Conservation (phyloP, 2,329 filamentous ascomycete species). For the Acrocalymma vagum region DNA sequence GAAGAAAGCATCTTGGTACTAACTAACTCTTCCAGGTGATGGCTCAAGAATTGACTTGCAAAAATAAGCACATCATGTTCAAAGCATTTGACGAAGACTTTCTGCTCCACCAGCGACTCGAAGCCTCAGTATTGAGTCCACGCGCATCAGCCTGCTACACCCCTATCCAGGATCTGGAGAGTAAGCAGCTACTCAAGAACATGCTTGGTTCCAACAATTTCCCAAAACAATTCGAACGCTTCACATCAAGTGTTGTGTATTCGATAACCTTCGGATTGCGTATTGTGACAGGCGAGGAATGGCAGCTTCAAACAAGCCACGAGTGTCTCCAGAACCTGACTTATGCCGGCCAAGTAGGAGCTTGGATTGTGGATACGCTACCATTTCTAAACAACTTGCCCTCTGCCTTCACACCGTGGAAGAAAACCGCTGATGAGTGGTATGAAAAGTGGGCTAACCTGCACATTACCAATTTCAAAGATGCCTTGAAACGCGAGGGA, state of each 20-base stretch:
- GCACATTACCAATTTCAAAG: constrained; percentile 24
- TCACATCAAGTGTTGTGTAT: constrained; percentile 50
- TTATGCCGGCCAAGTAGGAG: constrained; percentile 37
- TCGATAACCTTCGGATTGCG: constrained; percentile 49
- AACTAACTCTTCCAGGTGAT: constrained; percentile 37
- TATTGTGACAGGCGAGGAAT: constrained; percentile 30
- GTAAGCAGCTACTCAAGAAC: constrained; percentile 51
- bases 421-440: constrained; percentile 24
- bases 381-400: constrained; percentile 55
- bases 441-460: constrained; percentile 19
- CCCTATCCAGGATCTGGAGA: constrained; percentile 54
- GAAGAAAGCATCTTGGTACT: background rate
- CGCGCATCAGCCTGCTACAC: constrained; percentile 41
- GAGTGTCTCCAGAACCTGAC: constrained; percentile 21
- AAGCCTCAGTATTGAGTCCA: constrained; percentile 42
- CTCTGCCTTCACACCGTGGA: constrained; percentile 39
- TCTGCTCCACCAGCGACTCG: constrained; percentile 50
- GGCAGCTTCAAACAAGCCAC: constrained; percentile 21
- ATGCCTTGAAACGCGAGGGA: constrained; percentile 14
- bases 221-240: constrained; percentile 45
- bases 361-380: constrained; percentile 53
- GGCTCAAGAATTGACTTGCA: constrained; percentile 58
- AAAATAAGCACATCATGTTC: constrained; percentile 49
- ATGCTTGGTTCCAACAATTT: constrained; percentile 42
- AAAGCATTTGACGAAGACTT: constrained; percentile 48